Evolutionary conservation across 345 rosid genomes (phyloP).

Genomic region (Populus pruinosa): DNA sequence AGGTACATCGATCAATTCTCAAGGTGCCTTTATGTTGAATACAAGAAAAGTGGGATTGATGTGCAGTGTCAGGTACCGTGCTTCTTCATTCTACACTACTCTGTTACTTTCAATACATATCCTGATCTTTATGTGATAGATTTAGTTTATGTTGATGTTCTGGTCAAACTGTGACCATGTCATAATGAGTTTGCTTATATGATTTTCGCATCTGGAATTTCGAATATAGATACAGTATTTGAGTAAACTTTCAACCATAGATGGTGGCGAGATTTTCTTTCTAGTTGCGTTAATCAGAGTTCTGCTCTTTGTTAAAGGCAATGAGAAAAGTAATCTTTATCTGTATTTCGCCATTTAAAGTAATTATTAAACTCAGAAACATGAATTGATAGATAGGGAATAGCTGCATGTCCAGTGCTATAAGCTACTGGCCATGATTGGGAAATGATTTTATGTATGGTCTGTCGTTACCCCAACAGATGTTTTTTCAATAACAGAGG

Average conservation of each 20-base stretch:
- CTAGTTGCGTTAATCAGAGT: neutral
- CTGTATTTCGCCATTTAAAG: neutral
- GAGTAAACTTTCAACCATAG: neutral
- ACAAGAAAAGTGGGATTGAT: conserved; percentile 73
- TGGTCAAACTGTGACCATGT: neutral
- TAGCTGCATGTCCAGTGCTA: neutral
- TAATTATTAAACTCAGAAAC: neutral
- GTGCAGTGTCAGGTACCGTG: conserved; percentile 62
- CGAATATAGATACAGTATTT: neutral
- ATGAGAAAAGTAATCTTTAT: no score
- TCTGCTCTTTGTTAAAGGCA: no score
- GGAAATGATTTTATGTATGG: neutral
- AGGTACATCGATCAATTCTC: conserved; percentile 94
- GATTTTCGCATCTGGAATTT: neutral
- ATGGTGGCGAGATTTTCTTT: neutral
- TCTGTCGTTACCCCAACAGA: neutral
- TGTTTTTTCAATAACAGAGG: neutral
- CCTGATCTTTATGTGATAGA: neutral
- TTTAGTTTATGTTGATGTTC: neutral
- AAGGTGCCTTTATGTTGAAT: conserved; percentile 85
- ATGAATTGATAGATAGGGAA: neutral
- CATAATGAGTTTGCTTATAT: neutral
- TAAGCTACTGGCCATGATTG: neutral
- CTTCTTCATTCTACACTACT: neutral
- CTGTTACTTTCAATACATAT: neutral